Base-by-base conservation (phyloP, 2,329 filamentous ascomycete species). In the Emergomyces africanus region DNA sequence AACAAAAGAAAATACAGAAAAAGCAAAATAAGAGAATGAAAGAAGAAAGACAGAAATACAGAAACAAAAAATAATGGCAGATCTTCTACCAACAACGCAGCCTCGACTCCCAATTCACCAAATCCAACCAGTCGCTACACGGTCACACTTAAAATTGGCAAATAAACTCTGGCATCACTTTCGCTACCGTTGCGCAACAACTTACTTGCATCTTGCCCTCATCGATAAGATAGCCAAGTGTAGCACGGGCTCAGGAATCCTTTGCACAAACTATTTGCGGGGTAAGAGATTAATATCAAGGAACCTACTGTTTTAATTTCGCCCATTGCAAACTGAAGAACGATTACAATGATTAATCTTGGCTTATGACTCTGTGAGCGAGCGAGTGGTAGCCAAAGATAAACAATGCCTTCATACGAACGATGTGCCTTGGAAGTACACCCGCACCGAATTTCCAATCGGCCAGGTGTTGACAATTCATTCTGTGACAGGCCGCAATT, bases 101-200 rank as follows among this genome's bases (percentile, higher is more conserved):
- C 20, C 28, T 51, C 49, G 25, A 51, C 49, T 51, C 30, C 48
- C 5, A 30, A 5, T n/a, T 30, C 28, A 50, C 48, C 15, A 33
- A 53, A 53, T 30, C 50, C 33, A 35, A 53, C 37, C n/a, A 37
- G 50, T 23, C 30, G 35, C 30, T n/a, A 37, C 33, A 30, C 33
- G 30, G 50, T 39, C 50, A 54, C 33, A 23, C 50, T 54, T 54
- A n/a, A 54, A 54, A 54, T 54, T 33, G 50, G 50, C 50, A 54
- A 54, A 33, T 54, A 54, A 51, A 51, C 18, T 28, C 49, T 30
- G 28, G 49, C 15, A 51, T 33, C 15, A 20, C 4, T 54, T 39
- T 54, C 20, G 25, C n/a, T 39, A 37, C 23, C 15, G 39, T 54
- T 39, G 33, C 33, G 15, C 50, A 53, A 49, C 12, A 10, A 54